A percentile compares a stretch with the other conserved stretches of the same genome.
These are phyloP conservation scores for Benincasa hispida DNA, from an alignment of 306 rosid genomes.

Conservation along the genomic window DNA sequence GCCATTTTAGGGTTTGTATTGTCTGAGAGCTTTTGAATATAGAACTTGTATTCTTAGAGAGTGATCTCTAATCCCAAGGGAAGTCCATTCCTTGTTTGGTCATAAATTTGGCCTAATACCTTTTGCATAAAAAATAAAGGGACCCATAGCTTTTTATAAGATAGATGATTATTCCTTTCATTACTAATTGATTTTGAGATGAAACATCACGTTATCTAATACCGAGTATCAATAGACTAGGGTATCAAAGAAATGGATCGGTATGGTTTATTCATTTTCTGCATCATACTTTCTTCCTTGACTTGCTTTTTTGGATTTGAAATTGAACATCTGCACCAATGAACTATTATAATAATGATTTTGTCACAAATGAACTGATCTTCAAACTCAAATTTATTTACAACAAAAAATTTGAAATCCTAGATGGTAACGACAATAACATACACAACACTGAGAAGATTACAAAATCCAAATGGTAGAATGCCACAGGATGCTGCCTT, in stretches of 20 bases:
- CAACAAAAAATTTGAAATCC: constrained; percentile 2
- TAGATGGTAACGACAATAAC: neutral
- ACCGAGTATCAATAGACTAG: neutral
- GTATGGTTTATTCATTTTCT: neutral
- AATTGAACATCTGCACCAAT: neutral
- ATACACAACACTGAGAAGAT: neutral
- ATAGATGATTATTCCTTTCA: no score
- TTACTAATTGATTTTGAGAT: no score
- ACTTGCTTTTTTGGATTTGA: neutral
- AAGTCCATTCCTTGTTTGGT: no score
- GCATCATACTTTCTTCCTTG: neutral
- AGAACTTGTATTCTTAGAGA: no score
- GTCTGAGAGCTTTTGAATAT: no score
- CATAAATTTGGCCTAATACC: no score
- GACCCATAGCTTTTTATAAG: no score
- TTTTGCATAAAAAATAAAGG: no score
- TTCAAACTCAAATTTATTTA: neutral
- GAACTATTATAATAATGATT: neutral
- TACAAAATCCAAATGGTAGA: neutral
- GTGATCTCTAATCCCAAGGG: no score
- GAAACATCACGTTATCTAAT: no score
- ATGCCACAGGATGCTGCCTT: neutral
- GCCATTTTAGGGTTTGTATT: no score
- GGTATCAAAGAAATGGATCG: neutral
- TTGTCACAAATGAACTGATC: neutral